Evolutionary conservation across 2,329 filamentous ascomycete genomes (phyloP).

Genomic region (Daldinia sp.): DNA sequence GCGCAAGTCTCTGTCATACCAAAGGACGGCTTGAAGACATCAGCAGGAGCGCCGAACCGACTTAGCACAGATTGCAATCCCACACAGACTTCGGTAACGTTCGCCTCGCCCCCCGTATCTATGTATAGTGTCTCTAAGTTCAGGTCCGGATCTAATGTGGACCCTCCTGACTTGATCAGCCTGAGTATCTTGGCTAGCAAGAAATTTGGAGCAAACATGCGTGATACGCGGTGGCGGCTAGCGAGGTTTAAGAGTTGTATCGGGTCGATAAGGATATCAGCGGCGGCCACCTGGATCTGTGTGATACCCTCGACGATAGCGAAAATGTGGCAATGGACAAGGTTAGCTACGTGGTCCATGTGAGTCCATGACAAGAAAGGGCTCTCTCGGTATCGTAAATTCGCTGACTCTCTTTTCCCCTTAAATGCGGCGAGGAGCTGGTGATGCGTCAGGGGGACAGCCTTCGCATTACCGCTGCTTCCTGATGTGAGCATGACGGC

Average conservation of each 20-base stretch:
- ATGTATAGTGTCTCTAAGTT: slow-evolving; percentile 48
- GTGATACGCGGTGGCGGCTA: slow-evolving; percentile 56
- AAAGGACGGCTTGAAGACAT: slow-evolving; percentile 58
- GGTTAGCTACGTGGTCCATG: slow-evolving; percentile 65
- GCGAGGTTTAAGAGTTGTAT: slow-evolving; percentile 55
- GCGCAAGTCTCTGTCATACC: slow-evolving; percentile 68
- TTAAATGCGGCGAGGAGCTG: slow-evolving; percentile 58
- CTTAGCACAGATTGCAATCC: slow-evolving; percentile 48
- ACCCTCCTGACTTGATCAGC: slow-evolving; percentile 32
- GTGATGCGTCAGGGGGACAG: slow-evolving; percentile 58
- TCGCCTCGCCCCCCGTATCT: slow-evolving; percentile 62
- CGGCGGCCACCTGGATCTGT: slow-evolving; percentile 61
- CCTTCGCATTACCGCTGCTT: slow-evolving; percentile 64
- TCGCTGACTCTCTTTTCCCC: slow-evolving; percentile 54
- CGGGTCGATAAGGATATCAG: slow-evolving; percentile 57
- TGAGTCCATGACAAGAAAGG: slow-evolving; percentile 63
- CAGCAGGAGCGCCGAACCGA: slow-evolving; percentile 49
- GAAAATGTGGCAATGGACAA: slow-evolving; percentile 65
- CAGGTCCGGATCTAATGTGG: slow-evolving; percentile 46
- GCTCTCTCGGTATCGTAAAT: slow-evolving; percentile 47
- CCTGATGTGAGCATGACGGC: slow-evolving; percentile 66
- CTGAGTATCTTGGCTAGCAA: slow-evolving; percentile 47
- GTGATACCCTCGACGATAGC: slow-evolving; percentile 56
- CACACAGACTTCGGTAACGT: slow-evolving; percentile 52
- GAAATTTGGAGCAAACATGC: slow-evolving; percentile 60